A percentile compares a stretch with the other conserved stretches of the same genome.
Conservation (phyloP, 140 eudicot genomes). For the Flaveria floridana region DNA sequence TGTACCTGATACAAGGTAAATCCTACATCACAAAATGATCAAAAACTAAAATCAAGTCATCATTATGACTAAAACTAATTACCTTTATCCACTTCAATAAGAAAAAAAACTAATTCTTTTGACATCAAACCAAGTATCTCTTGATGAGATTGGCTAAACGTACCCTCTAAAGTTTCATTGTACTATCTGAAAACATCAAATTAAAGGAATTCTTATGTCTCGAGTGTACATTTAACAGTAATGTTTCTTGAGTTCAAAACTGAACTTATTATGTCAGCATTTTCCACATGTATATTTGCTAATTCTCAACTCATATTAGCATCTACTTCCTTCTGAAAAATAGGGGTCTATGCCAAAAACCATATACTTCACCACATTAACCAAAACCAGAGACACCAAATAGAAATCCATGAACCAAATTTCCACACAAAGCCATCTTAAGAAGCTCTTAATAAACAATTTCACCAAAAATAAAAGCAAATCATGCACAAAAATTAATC, state of each 20-base stretch:
- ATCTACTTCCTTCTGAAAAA: too few species aligned
- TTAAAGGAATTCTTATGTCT: too few species aligned
- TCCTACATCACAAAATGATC: background rate
- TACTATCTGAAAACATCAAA: too few species aligned
- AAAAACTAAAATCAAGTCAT: background rate
- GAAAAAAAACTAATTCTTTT: background rate
- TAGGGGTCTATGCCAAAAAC: background rate
- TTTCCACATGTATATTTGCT: too few species aligned
- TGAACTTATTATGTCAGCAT: too few species aligned
- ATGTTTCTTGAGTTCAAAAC: too few species aligned
- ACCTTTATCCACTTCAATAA: background rate
- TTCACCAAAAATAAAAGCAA: background rate
- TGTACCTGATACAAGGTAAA: background rate
- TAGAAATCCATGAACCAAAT: background rate
- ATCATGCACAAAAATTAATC: too few species aligned
- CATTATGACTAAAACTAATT: background rate
- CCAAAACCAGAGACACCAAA: too few species aligned
- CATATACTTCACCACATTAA: background rate
- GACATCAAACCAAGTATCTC: background rate
- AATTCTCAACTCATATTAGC: background rate
- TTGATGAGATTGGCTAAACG: too few species aligned
- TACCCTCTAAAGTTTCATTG: too few species aligned
- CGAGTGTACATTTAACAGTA: too few species aligned
- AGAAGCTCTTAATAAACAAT: slow-evolving; percentile 9
- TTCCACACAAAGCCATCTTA: background rate